Percentiles rank a stretch among this genome's conserved stretches.
phyloP scores from a whole-genome alignment of 2,329 filamentous ascomycete genomes.

The Zymoseptoria crescenta region DNA sequence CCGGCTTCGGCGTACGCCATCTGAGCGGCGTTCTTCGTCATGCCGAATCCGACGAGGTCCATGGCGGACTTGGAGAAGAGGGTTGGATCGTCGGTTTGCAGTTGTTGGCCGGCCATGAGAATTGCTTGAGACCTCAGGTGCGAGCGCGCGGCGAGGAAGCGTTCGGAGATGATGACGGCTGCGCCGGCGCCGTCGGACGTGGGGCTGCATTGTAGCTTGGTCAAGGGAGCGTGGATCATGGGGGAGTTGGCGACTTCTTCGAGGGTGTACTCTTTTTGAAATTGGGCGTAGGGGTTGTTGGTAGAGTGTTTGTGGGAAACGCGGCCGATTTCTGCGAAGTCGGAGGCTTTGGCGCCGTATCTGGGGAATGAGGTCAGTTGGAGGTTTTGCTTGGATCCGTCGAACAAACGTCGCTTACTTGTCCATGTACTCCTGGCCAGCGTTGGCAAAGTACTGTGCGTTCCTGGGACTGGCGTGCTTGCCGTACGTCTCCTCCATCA shows the following conservation, averaged over 20 bases:
- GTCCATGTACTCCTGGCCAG: conserved; percentile 89
- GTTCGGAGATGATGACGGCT: conserved; percentile 79
- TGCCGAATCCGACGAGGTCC: conserved; percentile 81
- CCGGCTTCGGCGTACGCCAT: conserved; percentile 68
- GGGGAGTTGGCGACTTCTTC: conserved; percentile 70
- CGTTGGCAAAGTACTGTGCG: conserved; percentile 86
- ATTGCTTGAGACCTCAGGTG: conserved; percentile 78
- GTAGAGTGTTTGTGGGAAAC: conserved; percentile 88
- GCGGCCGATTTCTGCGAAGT: conserved; percentile 91
- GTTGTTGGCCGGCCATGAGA: conserved; percentile 75
- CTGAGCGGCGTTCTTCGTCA: conserved; percentile 64
- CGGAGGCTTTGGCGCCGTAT: conserved; percentile 70
- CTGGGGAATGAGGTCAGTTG: not conserved
- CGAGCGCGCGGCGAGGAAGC: conserved; percentile 72
- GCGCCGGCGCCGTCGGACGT: conserved; percentile 89
- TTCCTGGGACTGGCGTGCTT: conserved; percentile 19
- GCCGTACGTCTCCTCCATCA: conserved; percentile 36
- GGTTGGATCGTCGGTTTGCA: conserved; percentile 74
- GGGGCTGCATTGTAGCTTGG: conserved; percentile 96
- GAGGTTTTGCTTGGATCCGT: too few species aligned
- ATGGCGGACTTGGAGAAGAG: conserved; percentile 76
- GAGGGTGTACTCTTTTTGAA: conserved; percentile 80
- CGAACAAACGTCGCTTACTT: conserved; percentile 40
- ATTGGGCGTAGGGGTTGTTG: conserved; percentile 92
- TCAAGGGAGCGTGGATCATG: conserved; percentile 78